Evolutionary conservation across 176 grass and related monocot species (phyloP), one percentile per base, ranked within the genome.

Genomic region (Urochloa ruziziensis): DNA sequence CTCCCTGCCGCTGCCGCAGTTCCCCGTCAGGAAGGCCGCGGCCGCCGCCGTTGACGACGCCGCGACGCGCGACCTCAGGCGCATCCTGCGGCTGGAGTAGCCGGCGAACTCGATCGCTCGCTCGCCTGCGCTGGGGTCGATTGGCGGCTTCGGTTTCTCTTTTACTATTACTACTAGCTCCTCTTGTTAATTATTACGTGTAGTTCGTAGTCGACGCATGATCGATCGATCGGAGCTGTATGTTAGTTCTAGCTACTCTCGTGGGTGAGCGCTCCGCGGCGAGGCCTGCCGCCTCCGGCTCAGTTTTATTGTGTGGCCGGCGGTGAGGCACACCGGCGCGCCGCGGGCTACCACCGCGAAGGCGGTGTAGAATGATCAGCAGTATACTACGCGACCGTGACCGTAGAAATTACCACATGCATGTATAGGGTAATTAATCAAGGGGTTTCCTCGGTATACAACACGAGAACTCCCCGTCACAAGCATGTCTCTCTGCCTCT

Each of bases 241-340:
- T 63, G 54, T 62, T 28, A 57, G 62, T 83, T 82, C 86, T 43
- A 18, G 62, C 86, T 17, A 24, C 34, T 9, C 28, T 79, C 80
- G 74, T 47, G 18, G 2, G 73, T 27, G 54, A 15, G 64, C 6
- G 73, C 35, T 18, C 67, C n/a, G 15, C 80, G 58, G 63, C 64
- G 37, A 63, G 56, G 24, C 74, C 17, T 47, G 6, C 37, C 37
- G 5, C 47, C 70, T 17, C 86, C 74, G 80, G 86, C 74, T 84
- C 86, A 71, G 86, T 84, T 84, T 88, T 88, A 78, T 79, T 73
- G 81, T 88, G 86, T 88, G 81, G 81, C 74, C 86, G 80, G 86
- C 46, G 74, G 75, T 33, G 5, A 56, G 46, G 53, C 65, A 40
- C 57, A 74, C 74, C 74, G 27, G 49, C 1, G 74, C 42, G 80